These are phyloP conservation scores for Peronospora destructor DNA, from an alignment of 352 stramenopile genomes.

Conservation along the genomic window DNA sequence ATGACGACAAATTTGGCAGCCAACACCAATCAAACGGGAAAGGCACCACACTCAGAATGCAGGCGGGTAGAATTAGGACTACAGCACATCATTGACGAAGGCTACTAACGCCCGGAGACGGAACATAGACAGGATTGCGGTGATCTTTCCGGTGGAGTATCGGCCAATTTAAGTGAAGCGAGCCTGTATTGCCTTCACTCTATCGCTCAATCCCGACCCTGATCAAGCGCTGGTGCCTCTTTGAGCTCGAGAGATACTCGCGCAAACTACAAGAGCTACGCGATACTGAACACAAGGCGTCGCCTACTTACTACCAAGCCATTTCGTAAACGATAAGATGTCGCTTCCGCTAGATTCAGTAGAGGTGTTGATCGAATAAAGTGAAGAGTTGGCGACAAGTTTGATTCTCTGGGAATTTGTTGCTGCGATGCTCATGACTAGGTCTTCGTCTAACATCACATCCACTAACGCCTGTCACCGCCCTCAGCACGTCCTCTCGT, in stretches of 20 bases:
- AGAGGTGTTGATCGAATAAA: neutral
- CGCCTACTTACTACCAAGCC: constrained; percentile 25
- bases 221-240: constrained; percentile 42
- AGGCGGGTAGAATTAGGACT: too few species aligned
- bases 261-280: constrained; percentile 34
- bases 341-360: too few species aligned
- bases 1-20: too few species aligned
- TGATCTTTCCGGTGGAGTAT: too few species aligned
- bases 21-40: too few species aligned
- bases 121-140: too few species aligned
- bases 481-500: neutral
- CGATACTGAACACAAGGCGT: constrained; percentile 6
- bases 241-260: too few species aligned
- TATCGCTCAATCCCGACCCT: constrained; percentile 32
- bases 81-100: too few species aligned
- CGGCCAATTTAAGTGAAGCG: too few species aligned
- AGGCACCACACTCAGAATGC: too few species aligned
- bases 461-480: neutral
- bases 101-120: too few species aligned
- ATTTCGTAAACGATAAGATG: constrained; percentile 8
- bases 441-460: neutral
- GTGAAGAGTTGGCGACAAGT: constrained; percentile 27
- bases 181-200: constrained; percentile 29
- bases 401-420: constrained; percentile 13
- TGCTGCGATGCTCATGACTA: constrained; percentile 1